Conservation (phyloP, 1,139 yeast genomes). For the Hansenula lynferdii region DNA sequence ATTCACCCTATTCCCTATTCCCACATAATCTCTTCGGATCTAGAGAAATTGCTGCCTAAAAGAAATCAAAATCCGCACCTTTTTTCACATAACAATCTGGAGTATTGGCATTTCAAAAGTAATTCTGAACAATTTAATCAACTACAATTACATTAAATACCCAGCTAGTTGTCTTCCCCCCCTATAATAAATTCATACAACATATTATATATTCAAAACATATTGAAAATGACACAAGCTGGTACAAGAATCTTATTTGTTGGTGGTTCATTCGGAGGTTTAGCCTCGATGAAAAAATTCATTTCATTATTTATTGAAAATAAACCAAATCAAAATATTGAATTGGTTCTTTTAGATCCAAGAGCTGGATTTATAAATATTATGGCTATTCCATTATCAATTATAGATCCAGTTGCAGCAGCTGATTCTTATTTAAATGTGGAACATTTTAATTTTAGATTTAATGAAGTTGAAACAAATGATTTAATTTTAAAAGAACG, state of each 20-base stretch:
- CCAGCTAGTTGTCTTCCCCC: too few relatives aligned
- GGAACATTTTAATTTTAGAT: constrained; percentile 20
- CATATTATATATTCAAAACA: too few relatives aligned
- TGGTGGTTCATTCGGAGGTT: constrained; percentile 53
- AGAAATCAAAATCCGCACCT: too few relatives aligned
- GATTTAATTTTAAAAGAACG: constrained; percentile 27
- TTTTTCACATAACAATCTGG: too few relatives aligned
- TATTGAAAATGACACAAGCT: neutral
- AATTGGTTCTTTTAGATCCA: constrained; percentile 42
- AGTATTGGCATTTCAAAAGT: too few relatives aligned
- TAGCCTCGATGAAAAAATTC: constrained; percentile 37
- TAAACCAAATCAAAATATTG: constrained; percentile 7
- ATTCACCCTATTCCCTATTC: too few relatives aligned
- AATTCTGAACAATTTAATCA: too few relatives aligned
- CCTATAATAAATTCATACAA: too few relatives aligned
- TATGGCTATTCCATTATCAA: constrained; percentile 45
- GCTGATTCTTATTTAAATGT: constrained; percentile 31
- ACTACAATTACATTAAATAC: too few relatives aligned
- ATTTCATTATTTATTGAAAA: constrained; percentile 27
- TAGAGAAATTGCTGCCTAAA: too few relatives aligned
- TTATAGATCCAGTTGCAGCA: constrained; percentile 44
- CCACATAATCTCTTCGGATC: too few relatives aligned
- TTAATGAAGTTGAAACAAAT: constrained; percentile 28
- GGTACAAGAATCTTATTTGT: constrained; percentile 35
- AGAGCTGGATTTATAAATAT: constrained; percentile 47